phyloP scores from a whole-genome alignment of 768 basidiomycete species.

The Suillus discolor region DNA sequence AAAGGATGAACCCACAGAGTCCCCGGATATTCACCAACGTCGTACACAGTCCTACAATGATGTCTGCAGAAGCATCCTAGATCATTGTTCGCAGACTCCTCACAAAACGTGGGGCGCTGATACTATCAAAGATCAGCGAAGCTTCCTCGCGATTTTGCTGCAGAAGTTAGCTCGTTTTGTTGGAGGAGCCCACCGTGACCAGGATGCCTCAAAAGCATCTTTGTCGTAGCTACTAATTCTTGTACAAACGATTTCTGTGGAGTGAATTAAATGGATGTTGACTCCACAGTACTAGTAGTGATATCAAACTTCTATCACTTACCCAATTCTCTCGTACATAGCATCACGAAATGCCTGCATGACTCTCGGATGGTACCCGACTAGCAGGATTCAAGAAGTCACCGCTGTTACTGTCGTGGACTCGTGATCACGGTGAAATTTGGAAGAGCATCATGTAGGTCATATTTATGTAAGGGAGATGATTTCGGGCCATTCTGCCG shows the following conservation, averaged over 20 bases:
- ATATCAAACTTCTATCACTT: too few relatives aligned
- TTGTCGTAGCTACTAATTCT: not conserved
- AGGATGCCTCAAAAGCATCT: not conserved
- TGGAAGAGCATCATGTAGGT: too few relatives aligned
- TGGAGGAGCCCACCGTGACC: not conserved
- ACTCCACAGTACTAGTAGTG: not conserved
- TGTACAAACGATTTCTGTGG: not conserved
- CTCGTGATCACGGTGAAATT: too few relatives aligned
- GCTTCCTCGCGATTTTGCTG: not conserved
- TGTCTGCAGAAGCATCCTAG: not conserved
- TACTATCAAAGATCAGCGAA: conserved; percentile 1
- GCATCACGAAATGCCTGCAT: too few relatives aligned
- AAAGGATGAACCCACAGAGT: not conserved
- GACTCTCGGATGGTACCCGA: too few relatives aligned
- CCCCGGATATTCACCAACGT: conserved; percentile 1
- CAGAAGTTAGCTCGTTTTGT: not conserved
- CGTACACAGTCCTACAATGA: conserved; percentile 3
- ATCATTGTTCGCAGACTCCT: not conserved
- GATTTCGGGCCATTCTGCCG: not conserved
- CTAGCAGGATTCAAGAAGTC: too few relatives aligned
- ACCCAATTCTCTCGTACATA: too few relatives aligned
- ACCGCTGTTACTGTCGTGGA: too few relatives aligned
- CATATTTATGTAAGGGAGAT: too few relatives aligned
- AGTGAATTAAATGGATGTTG: not conserved
- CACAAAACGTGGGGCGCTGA: not conserved